phyloP scores from a whole-genome alignment of 768 basidiomycete genomes.

The Rhizopogon roseolus region DNA sequence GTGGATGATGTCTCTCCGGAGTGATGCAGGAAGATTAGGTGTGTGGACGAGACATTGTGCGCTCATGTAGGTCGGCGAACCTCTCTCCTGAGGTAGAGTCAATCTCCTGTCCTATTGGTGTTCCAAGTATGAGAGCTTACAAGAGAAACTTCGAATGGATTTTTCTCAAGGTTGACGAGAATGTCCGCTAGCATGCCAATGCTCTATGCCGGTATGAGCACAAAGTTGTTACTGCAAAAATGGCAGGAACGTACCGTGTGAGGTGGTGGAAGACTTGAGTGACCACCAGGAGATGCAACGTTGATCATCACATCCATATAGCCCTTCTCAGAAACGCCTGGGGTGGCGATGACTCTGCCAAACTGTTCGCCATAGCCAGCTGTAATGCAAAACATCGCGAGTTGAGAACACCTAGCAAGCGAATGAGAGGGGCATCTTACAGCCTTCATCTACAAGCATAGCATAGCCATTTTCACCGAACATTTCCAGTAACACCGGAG shows the following conservation, averaged over 20 bases:
- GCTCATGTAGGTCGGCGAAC: constrained; percentile 52
- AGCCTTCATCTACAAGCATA: constrained; percentile 86
- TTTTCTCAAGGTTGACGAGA: constrained; percentile 61
- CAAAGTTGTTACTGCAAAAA: constrained; percentile 1
- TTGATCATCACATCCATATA: constrained; percentile 58
- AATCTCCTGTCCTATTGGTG: background rate
- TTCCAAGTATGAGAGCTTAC: constrained; percentile 25
- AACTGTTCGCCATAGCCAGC: constrained; percentile 48
- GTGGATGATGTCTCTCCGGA: constrained; percentile 43
- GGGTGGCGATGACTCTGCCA: constrained; percentile 54
- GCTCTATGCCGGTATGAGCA: constrained; percentile 36
- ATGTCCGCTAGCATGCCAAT: constrained; percentile 78
- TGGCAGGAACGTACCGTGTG: constrained; percentile 57
- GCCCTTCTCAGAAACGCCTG: constrained; percentile 74
- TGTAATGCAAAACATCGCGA: constrained; percentile 11
- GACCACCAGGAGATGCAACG: constrained; percentile 71
- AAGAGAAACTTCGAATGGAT: constrained; percentile 53
- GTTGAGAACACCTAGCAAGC: background rate
- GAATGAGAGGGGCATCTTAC: constrained; percentile 30
- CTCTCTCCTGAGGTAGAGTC: constrained; percentile 35
- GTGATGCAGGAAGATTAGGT: constrained; percentile 41
- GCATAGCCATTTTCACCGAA: constrained; percentile 75
- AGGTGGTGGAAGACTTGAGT: constrained; percentile 77
- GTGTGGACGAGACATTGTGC: constrained; percentile 68
- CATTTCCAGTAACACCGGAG: constrained; percentile 41